phyloP scores from a whole-genome alignment of 306 rosid genomes.

The Casuarina glauca region DNA sequence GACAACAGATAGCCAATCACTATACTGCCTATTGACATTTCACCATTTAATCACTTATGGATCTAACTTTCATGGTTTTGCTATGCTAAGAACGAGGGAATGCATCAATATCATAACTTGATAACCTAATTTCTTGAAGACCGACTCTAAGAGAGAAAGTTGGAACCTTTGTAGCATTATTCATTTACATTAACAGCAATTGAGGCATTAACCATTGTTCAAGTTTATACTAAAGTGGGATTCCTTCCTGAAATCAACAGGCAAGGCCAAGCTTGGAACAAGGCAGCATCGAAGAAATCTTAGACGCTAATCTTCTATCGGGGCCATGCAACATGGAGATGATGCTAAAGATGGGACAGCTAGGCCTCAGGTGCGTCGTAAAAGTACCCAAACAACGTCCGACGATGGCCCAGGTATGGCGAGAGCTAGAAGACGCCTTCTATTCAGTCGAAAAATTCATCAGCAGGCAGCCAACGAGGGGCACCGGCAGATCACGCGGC shows the following conservation, averaged over 20 bases:
- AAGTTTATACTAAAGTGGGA: neutral
- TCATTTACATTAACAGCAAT: neutral
- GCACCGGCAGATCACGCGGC: conserved; percentile 11
- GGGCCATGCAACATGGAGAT: conserved; percentile 65
- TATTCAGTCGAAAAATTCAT: conserved; percentile 38
- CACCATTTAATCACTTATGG: too few species aligned
- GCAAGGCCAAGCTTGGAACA: conserved; percentile 75
- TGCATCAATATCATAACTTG: too few species aligned
- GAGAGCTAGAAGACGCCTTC: conserved; percentile 62
- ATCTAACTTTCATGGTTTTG: too few species aligned
- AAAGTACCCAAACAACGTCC: conserved; percentile 67
- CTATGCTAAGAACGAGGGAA: too few species aligned
- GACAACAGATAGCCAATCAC: too few species aligned
- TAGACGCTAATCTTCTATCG: conserved; percentile 65
- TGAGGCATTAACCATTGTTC: neutral
- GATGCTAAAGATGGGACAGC: conserved; percentile 73
- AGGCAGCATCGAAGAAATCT: conserved; percentile 59
- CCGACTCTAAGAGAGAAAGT: too few species aligned
- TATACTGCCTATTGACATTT: too few species aligned
- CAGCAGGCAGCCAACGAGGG: conserved; percentile 30
- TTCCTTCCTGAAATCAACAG: conserved; percentile 33
- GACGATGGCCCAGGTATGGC: conserved; percentile 69
- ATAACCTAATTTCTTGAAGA: too few species aligned
- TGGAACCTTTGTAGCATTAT: too few species aligned
- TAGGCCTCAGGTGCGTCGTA: conserved; percentile 67